Conservation (phyloP, 2,329 filamentous ascomycete genomes). For the Hortaea werneckii region DNA sequence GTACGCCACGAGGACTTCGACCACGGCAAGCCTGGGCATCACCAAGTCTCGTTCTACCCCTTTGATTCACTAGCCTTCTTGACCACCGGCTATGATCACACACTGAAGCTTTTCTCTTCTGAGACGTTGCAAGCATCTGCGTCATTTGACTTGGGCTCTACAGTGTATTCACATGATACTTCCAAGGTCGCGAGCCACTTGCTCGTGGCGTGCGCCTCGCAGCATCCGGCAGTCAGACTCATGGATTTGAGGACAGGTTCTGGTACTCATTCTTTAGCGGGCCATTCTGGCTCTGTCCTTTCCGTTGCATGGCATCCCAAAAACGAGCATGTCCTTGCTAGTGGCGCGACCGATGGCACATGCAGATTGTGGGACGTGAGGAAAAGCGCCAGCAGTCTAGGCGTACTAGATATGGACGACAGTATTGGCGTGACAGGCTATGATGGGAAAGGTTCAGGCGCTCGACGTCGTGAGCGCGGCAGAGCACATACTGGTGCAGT, state of each 20-base stretch:
- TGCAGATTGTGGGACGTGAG: slow-evolving; percentile 82
- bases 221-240: slow-evolving; percentile 72
- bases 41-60: slow-evolving; percentile 70
- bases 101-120: slow-evolving; percentile 65
- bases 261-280: slow-evolving; percentile 43
- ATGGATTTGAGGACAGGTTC: slow-evolving; percentile 79
- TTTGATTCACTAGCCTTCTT: slow-evolving; percentile 68
- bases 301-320: slow-evolving; percentile 71
- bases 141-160: slow-evolving; percentile 57
- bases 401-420: slow-evolving; percentile 75
- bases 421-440: slow-evolving; percentile 53
- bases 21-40: slow-evolving; percentile 57
- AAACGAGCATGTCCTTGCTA: slow-evolving; percentile 68
- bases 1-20: slow-evolving; percentile 25
- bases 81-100: slow-evolving; percentile 68
- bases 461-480: slow-evolving; percentile 29
- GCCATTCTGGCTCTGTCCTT: slow-evolving; percentile 44
- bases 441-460: slow-evolving; percentile 35
- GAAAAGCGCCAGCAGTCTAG: slow-evolving; percentile 64
- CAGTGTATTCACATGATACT: slow-evolving; percentile 66
- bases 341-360: slow-evolving; percentile 74
- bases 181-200: slow-evolving; percentile 64
- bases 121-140: slow-evolving; percentile 51
- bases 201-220: slow-evolving; percentile 78
- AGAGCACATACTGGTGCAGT: slow-evolving; percentile 70